Conservation (phyloP, 2,329 filamentous ascomycete species). For the Aspergillus candidus region DNA sequence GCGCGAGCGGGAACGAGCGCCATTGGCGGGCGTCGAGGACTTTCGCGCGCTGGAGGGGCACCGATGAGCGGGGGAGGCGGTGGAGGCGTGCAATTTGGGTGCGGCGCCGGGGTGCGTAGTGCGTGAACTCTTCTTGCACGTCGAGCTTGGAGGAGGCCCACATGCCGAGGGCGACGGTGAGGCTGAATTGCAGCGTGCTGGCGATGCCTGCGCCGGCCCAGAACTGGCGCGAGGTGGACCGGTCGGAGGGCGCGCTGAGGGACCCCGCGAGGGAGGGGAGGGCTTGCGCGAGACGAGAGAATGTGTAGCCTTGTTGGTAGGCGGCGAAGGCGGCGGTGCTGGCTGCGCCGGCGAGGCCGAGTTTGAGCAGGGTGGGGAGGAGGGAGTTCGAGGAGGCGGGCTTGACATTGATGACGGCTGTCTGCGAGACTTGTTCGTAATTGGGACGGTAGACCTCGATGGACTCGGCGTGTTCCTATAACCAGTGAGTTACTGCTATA, state of each 20-base stretch:
- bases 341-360: constrained; percentile 4
- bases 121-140: constrained; percentile 21
- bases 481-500: too few species aligned
- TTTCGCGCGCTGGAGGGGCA: constrained; percentile 27
- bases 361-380: constrained; percentile 2
- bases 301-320: constrained; percentile 2
- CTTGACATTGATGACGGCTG: constrained; percentile 12
- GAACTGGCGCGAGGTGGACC: constrained; percentile 5
- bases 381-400: neutral
- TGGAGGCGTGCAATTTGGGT: constrained; percentile 27
- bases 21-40: constrained; percentile 34
- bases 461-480: constrained; percentile 14
- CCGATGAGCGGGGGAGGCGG: constrained; percentile 12
- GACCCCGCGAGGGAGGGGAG: neutral
- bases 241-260: neutral
- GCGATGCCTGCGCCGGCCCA: constrained; percentile 18
- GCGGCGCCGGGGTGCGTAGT: constrained; percentile 35
- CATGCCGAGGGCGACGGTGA: constrained; percentile 13
- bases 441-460: constrained; percentile 16
- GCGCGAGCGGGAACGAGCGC: constrained; percentile 42
- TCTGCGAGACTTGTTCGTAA: constrained; percentile 17
- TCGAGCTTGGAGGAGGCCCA: constrained; percentile 18
- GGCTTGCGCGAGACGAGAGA: neutral
- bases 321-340: constrained; percentile 3
- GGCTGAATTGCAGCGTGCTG: constrained; percentile 13